Conservation (phyloP, 1,284 basidiomycete genomes). For the Cutaneotrichosporon sp. region DNA sequence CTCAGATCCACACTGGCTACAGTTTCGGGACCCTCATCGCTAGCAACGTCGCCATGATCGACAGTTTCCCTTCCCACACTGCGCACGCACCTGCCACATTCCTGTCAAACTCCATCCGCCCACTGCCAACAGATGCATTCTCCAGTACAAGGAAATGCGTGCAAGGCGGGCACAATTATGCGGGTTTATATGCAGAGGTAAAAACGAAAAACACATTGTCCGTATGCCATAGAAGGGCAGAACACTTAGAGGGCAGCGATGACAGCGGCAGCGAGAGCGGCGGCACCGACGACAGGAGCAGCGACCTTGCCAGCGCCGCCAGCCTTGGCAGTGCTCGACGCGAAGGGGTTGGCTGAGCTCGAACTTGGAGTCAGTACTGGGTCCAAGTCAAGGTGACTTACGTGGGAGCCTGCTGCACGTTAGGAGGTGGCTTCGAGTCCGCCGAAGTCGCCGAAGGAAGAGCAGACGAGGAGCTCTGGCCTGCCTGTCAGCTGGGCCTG, state of each 20-base stretch:
- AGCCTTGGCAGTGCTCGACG: slow-evolving; percentile 2
- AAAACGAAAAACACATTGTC: slow-evolving; percentile 1
- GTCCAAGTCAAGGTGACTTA: background rate
- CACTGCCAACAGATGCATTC: slow-evolving; percentile 2
- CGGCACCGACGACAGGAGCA: slow-evolving; percentile 9
- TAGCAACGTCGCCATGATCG: no score
- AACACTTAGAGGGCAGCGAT: slow-evolving; percentile 15
- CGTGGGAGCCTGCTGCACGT: background rate
- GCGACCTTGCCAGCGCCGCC: background rate
- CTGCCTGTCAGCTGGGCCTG: background rate
- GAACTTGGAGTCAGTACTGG: background rate
- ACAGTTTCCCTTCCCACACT: background rate
- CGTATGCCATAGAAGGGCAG: background rate
- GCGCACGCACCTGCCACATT: no score
- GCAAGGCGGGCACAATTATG: background rate
- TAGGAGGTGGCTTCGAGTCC: slow-evolving; percentile 18
- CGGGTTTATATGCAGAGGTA: background rate
- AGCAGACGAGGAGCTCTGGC: slow-evolving; percentile 10
- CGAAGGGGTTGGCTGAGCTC: slow-evolving; percentile 15
- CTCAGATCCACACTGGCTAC: background rate
- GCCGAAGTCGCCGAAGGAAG: background rate
- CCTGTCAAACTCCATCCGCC: no score
- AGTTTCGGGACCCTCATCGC: no score
- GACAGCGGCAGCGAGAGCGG: slow-evolving; percentile 12
- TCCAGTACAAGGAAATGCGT: background rate